phyloP scores from a whole-genome alignment of 495 filamentous ascomycete genomes.

The Podospora conica region DNA sequence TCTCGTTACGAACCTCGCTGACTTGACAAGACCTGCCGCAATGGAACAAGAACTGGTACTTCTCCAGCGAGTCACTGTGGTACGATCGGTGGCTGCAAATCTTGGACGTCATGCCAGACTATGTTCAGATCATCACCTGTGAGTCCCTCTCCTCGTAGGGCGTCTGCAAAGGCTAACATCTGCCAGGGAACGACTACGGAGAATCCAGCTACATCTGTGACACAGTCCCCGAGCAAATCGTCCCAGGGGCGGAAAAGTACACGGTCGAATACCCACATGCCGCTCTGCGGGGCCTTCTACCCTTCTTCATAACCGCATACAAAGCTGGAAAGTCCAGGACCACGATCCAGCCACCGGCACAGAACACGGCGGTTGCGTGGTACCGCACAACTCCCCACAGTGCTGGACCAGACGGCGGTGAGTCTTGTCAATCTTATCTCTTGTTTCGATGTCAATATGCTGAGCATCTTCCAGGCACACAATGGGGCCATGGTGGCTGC shows the following conservation, averaged over 20 bases:
- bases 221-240: conserved; percentile 43
- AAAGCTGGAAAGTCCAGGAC: conserved; percentile 44
- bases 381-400: conserved; percentile 49
- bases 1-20: not conserved
- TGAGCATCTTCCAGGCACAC: conserved; percentile 23
- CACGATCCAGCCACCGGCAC: conserved; percentile 35
- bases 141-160: not conserved
- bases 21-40: conserved; percentile 52
- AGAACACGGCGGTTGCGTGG: conserved; percentile 54
- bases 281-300: conserved; percentile 46
- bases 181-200: conserved; percentile 70
- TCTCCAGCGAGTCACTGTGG: conserved; percentile 66
- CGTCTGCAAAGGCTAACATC: not conserved
- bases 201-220: conserved; percentile 71
- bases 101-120: conserved; percentile 55
- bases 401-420: conserved; percentile 31
- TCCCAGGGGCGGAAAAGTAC: conserved; percentile 46
- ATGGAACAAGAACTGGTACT: conserved; percentile 70
- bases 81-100: conserved; percentile 67
- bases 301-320: conserved; percentile 60
- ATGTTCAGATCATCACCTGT: conserved; percentile 53
- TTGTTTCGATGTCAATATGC: not conserved
- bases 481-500: conserved; percentile 42
- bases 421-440: conserved; percentile 24
- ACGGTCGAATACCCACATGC: conserved; percentile 36